Base-by-base conservation (phyloP, 2,329 filamentous ascomycete genomes). In the Hypomyces perniciosus region DNA sequence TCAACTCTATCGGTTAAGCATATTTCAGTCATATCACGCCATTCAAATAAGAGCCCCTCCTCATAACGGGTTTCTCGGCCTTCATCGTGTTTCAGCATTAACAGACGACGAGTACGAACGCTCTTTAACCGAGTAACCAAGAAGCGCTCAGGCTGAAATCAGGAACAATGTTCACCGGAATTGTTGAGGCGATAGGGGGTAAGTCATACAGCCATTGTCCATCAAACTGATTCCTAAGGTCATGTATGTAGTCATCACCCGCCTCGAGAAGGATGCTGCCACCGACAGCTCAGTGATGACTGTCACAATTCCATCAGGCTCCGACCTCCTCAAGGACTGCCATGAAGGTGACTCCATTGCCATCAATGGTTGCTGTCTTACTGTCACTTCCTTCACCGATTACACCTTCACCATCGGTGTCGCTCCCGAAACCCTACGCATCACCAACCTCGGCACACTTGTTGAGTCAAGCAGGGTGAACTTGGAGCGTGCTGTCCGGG, bases 281-380 rank as follows among this genome's bases (percentile, higher is more conserved):
- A 86, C 88, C 53, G 88, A 88, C 66, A 92, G 93, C 63, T 96
- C 91, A 46, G 93, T 90, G 40, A 78, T 97, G 63, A 96, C 89
- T 58, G 93, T 99, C 69, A 79, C 81, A 58, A 78, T 91, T 59
- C 74, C 77, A 9, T 72, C 79, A 7, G 73, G 73, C 58, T 85
- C 85, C 53, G 74, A 77, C n/a, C 88, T 99, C 53, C 85, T 99
- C 58, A 77, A 75, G 34, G 93, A 96, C 69, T 87, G 82, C 58
- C 84, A 90, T 60, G 76, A 95, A 27, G 93, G 93, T 58, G 93
- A 99, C 76, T 95, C 88, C 66, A 97, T 99, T 68, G 83, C 85
- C 66, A 81, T 99, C 67, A 99, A 99, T 73, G 93, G 93, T 64
- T 91, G 90, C 63, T 99, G 93, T 69, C 82, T 99, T 47, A 99